These are phyloP conservation scores for Leccinum subgranulosum DNA, from an alignment of 768 basidiomycete genomes.

Conservation along the genomic window DNA sequence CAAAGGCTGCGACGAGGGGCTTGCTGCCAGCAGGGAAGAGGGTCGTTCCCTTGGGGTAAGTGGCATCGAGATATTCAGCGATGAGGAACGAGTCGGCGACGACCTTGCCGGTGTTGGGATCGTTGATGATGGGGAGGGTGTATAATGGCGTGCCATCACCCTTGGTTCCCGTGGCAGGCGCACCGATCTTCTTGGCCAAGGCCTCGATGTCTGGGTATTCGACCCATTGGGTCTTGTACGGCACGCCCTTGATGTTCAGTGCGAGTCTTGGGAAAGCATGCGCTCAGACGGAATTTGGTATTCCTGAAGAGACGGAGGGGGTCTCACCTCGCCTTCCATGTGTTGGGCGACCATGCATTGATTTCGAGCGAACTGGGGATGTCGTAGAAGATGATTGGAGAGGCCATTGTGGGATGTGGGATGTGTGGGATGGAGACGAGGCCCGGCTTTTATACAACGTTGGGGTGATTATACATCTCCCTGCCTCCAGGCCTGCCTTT, in stretches of 20 bases:
- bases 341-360: slow-evolving; percentile 43
- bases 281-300: not conserved
- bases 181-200: slow-evolving; percentile 31
- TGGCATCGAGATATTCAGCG: slow-evolving; percentile 44
- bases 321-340: slow-evolving; percentile 42
- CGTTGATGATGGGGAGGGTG: slow-evolving; percentile 42
- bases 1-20: slow-evolving; percentile 41
- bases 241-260: slow-evolving; percentile 40
- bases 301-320: not conserved
- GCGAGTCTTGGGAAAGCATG: slow-evolving; percentile 25
- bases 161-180: slow-evolving; percentile 29
- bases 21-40: slow-evolving; percentile 41
- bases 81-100: slow-evolving; percentile 26
- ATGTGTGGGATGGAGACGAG: not conserved
- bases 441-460: slow-evolving; percentile 3
- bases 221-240: slow-evolving; percentile 42
- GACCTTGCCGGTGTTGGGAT: slow-evolving; percentile 33
- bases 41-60: slow-evolving; percentile 33
- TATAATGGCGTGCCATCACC: slow-evolving; percentile 33
- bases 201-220: slow-evolving; percentile 41
- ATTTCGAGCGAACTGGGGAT: slow-evolving; percentile 33
- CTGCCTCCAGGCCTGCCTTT: not conserved
- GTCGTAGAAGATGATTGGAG: slow-evolving; percentile 42
- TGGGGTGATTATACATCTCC: not conserved
- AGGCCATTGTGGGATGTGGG: slow-evolving; percentile 18